These are phyloP conservation scores for Suhomyces kunorum DNA, from an alignment of 1,139 yeast genomes.

Conservation along the genomic window DNA sequence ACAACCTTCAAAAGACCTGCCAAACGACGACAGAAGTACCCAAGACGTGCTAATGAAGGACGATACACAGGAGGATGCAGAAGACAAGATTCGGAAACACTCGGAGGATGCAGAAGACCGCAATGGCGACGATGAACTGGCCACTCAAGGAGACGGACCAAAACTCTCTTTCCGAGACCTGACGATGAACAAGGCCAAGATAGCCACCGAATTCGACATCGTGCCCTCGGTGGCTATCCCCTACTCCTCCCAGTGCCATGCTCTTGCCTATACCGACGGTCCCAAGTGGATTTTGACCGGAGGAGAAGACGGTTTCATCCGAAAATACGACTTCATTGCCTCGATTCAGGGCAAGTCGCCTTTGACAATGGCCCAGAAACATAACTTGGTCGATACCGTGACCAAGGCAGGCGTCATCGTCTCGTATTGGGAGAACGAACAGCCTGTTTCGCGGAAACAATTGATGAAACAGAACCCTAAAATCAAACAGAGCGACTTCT, in stretches of 20 bases:
- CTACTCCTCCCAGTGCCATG: conserved; percentile 67
- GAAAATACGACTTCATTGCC: conserved; percentile 83
- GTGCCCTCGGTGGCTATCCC: conserved; percentile 75
- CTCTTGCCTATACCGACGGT: conserved; percentile 77
- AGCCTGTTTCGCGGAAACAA: conserved; percentile 57
- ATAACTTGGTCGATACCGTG: conserved; percentile 82
- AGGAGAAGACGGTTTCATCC: conserved; percentile 92
- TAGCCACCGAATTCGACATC: conserved; percentile 56
- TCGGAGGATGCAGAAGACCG: conserved; percentile 17
- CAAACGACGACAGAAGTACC: conserved; percentile 12
- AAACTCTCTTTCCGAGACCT: conserved; percentile 34
- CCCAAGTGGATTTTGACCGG: conserved; percentile 91
- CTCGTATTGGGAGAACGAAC: conserved; percentile 96
- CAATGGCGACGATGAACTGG: conserved; percentile 13
- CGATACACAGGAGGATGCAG: conserved; percentile 17
- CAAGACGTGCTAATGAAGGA: conserved; percentile 11
- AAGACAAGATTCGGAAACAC: conserved; percentile 9
- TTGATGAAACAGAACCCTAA: conserved; percentile 45
- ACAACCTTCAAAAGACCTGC: conserved; percentile 5
- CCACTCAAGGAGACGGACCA: conserved; percentile 9
- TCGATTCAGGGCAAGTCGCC: conserved; percentile 90
- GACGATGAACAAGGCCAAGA: conserved; percentile 42
- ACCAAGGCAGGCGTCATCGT: conserved; percentile 79
- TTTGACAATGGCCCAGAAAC: conserved; percentile 87
- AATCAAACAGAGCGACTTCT: conserved; percentile 45